phyloP scores from a whole-genome alignment of 768 basidiomycete genomes.

The Hericium rajendrae region DNA sequence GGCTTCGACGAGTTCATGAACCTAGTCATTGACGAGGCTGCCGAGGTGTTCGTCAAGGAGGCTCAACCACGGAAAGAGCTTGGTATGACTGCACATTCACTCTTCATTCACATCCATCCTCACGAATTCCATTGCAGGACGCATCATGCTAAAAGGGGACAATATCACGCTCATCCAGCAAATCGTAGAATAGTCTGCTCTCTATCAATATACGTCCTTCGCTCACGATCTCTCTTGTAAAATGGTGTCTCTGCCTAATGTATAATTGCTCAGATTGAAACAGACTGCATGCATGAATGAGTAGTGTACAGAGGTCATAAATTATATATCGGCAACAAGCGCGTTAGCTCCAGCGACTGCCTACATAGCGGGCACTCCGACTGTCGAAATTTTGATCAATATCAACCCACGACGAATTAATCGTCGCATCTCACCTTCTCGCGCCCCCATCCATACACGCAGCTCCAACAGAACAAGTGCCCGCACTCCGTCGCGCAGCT shows the following conservation, averaged over 20 bases:
- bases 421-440: slow-evolving; percentile 81
- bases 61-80: slow-evolving; percentile 77
- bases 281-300: not conserved
- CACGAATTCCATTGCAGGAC: slow-evolving; percentile 41
- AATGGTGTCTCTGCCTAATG: slow-evolving; percentile 7
- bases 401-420: too few relatives aligned
- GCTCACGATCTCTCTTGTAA: slow-evolving; percentile 1
- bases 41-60: slow-evolving; percentile 86
- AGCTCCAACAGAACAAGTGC: slow-evolving; percentile 85
- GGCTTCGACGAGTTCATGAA: slow-evolving; percentile 99
- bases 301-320: slow-evolving; percentile 31
- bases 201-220: slow-evolving; percentile 2
- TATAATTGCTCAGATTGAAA: not conserved
- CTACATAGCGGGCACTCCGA: slow-evolving; percentile 84
- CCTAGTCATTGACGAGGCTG: slow-evolving; percentile 86
- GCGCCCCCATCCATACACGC: slow-evolving; percentile 80
- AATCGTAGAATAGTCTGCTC: slow-evolving; percentile 22
- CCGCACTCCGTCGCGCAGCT: slow-evolving; percentile 84
- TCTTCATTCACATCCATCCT: not conserved
- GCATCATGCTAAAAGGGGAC: slow-evolving; percentile 93
- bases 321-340: slow-evolving; percentile 77
- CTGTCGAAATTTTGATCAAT: slow-evolving; percentile 24
- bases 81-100: slow-evolving; percentile 37
- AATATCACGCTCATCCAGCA: slow-evolving; percentile 97
- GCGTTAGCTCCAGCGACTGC: slow-evolving; percentile 59